Evolutionary conservation across 192 early-diverging fungal genomes (phyloP).

Genomic region (Gryganskiella cystojenkinii): DNA sequence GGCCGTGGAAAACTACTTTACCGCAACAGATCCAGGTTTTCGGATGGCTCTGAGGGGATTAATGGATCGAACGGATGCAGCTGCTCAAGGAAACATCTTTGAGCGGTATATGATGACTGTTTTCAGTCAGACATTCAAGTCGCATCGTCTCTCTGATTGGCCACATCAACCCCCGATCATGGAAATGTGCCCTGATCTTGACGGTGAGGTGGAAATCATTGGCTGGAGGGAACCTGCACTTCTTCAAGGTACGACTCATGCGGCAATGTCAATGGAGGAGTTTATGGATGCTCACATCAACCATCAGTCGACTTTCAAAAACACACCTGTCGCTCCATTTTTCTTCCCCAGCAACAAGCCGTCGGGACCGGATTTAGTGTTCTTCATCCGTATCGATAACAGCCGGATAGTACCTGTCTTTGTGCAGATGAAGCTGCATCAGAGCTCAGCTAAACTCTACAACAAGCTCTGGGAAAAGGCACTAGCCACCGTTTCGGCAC

Average conservation of each 20-base stretch:
- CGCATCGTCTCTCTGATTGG: neutral
- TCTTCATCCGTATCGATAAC: neutral
- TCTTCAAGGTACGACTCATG: neutral
- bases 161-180: neutral
- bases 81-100: constrained; percentile 7
- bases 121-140: constrained; percentile 2
- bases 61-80: neutral
- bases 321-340: neutral
- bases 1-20: constrained; percentile 17
- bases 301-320: neutral
- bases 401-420: neutral
- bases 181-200: neutral
- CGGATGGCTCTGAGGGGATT: neutral
- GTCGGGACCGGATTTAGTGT: too few species aligned
- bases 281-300: neutral
- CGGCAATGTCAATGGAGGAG: neutral
- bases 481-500: constrained; percentile 6
- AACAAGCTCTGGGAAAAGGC: neutral
- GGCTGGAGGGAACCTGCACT: constrained; percentile 1
- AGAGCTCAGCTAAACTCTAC: neutral
- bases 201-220: neutral
- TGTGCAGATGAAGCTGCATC: constrained; percentile 5
- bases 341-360: neutral
- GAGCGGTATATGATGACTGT: constrained; percentile 2
- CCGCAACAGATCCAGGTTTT: constrained; percentile 11